phyloP scores from a whole-genome alignment of 441 rosid genomes.

The California macrophylla region DNA sequence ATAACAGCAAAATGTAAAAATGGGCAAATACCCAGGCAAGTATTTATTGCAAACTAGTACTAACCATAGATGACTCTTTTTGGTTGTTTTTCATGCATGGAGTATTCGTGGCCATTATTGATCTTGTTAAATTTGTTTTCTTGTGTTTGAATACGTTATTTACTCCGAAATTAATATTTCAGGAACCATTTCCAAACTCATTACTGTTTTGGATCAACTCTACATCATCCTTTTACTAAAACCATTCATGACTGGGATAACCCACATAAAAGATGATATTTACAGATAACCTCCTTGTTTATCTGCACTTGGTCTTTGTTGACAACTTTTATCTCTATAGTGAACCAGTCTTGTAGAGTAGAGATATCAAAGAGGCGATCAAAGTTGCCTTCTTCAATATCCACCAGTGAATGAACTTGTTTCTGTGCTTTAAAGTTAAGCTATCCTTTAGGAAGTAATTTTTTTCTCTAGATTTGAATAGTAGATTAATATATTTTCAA shows the following conservation, averaged over 20 bases:
- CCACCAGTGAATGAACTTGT: not conserved
- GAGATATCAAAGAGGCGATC: not conserved
- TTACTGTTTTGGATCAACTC: not conserved
- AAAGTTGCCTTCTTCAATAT: not conserved
- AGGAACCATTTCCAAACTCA: not conserved
- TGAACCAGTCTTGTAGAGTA: not conserved
- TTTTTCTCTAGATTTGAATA: not conserved
- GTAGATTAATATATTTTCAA: not conserved
- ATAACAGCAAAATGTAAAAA: not conserved
- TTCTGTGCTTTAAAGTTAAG: not conserved
- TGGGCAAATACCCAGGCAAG: not conserved
- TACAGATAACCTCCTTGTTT: not conserved
- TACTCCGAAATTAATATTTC: not conserved
- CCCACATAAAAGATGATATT: not conserved
- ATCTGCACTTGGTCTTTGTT: not conserved
- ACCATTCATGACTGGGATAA: not conserved
- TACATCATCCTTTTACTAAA: not conserved
- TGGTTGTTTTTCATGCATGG: not conserved
- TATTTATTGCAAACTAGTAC: not conserved
- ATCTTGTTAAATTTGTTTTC: not conserved
- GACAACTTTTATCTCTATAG: not conserved
- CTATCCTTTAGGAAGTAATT: not conserved
- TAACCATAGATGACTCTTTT: not conserved
- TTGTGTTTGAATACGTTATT: not conserved
- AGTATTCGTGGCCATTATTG: not conserved